phyloP scores from a whole-genome alignment of 2,329 filamentous ascomycete genomes.

The Fusarium sp. region DNA sequence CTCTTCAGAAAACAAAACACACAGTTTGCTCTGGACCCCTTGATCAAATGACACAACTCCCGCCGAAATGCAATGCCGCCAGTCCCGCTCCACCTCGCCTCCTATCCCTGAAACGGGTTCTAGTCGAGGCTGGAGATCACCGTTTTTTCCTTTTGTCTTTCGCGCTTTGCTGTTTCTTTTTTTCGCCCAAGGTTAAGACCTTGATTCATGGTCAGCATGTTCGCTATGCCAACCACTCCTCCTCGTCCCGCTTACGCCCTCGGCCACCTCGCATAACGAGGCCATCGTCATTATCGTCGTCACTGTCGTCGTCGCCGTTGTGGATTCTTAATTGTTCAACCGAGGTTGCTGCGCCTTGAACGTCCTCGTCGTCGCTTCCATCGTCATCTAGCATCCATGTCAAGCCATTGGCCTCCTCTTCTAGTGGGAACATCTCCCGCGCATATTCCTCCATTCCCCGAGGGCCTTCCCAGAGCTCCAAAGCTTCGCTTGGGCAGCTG shows the following conservation, averaged over 20 bases:
- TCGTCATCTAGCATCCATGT: slow-evolving; percentile 85
- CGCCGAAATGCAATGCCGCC: slow-evolving; percentile 45
- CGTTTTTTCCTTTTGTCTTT: slow-evolving; percentile 28
- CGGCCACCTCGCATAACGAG: slow-evolving; percentile 64
- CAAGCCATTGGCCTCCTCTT: slow-evolving; percentile 93
- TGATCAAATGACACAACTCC: slow-evolving; percentile 42
- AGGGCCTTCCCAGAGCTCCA: slow-evolving; percentile 91
- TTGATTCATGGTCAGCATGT: slow-evolving; percentile 1
- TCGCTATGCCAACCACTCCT: slow-evolving; percentile 68
- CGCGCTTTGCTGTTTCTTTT: slow-evolving; percentile 24
- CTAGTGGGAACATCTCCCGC: slow-evolving; percentile 90
- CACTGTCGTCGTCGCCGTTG: slow-evolving; percentile 57
- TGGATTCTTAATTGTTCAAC: slow-evolving; percentile 57
- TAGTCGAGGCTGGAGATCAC: slow-evolving; percentile 15
- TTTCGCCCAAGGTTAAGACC: slow-evolving; percentile 19
- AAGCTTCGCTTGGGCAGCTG: slow-evolving; percentile 78
- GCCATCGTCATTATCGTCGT: slow-evolving; percentile 69
- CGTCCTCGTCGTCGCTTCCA: slow-evolving; percentile 54
- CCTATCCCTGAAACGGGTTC: slow-evolving; percentile 26
- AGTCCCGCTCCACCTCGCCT: slow-evolving; percentile 29
- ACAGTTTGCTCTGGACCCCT: slow-evolving; percentile 18
- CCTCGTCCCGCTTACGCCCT: slow-evolving; percentile 65
- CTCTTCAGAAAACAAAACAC: slow-evolving; percentile 38
- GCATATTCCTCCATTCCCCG: slow-evolving; percentile 95
- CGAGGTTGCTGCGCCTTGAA: slow-evolving; percentile 50